phyloP scores from a whole-genome alignment of 1,284 basidiomycete species.

The Sporisorium reilianum region DNA sequence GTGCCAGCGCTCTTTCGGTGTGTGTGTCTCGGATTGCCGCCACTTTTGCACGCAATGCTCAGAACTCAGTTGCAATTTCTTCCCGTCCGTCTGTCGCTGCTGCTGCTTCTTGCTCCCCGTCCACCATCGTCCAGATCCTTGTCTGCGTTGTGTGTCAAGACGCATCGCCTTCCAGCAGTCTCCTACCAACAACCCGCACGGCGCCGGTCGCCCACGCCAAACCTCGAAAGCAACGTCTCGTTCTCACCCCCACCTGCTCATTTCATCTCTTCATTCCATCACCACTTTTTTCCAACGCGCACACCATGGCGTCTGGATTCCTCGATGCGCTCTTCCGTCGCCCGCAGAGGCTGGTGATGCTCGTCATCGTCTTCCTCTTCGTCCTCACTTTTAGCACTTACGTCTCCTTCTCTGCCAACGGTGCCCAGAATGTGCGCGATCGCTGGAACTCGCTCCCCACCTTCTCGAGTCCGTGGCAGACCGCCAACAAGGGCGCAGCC shows the following conservation, averaged over 20 bases:
- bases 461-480: constrained; percentile 38
- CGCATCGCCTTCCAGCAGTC: neutral
- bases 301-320: constrained; percentile 42
- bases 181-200: constrained; percentile 1
- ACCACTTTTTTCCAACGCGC: neutral
- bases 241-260: constrained; percentile 6
- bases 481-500: constrained; percentile 11
- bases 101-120: neutral
- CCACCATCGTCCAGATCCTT: neutral
- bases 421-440: constrained; percentile 40
- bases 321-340: constrained; percentile 55
- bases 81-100: neutral
- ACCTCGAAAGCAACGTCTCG: neutral
- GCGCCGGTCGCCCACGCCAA: constrained; percentile 13
- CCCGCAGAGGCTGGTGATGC: constrained; percentile 57
- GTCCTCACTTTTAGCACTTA: constrained; percentile 56
- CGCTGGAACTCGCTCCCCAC: constrained; percentile 32
- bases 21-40: neutral
- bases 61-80: constrained; percentile 1
- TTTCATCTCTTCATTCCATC: constrained; percentile 6
- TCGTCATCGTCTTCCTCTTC: constrained; percentile 54
- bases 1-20: too few relatives aligned
- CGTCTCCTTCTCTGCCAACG: constrained; percentile 51
- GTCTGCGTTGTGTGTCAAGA: neutral
- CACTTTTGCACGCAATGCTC: too few relatives aligned